Conservation (phyloP, 2,329 filamentous ascomycete species). For the Tolypocladium paradoxum region DNA sequence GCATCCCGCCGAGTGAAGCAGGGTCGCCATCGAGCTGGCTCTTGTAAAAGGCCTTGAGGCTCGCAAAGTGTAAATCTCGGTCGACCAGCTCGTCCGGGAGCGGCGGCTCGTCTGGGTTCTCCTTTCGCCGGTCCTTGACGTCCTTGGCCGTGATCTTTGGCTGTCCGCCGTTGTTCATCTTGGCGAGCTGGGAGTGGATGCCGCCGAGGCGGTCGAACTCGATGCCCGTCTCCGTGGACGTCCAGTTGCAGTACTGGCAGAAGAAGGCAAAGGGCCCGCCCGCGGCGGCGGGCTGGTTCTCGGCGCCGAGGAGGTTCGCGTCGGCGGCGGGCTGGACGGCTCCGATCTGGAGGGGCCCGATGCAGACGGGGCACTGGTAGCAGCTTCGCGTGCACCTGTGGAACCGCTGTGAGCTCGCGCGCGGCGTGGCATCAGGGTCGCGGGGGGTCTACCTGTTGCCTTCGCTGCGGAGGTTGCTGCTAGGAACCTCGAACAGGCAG, state of each 20-base stretch:
- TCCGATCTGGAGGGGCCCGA: conserved; percentile 66
- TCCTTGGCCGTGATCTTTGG: conserved; percentile 39
- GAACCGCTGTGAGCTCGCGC: conserved; percentile 6
- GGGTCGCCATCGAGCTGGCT: conserved; percentile 59
- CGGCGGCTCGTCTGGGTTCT: conserved; percentile 26
- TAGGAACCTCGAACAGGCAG: conserved; percentile 92
- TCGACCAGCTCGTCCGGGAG: conserved; percentile 39
- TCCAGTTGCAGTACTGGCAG: conserved; percentile 91
- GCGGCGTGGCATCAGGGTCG: background rate
- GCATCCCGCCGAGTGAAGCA: conserved; percentile 37
- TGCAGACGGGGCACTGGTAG: conserved; percentile 87
- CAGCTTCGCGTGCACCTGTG: conserved; percentile 82
- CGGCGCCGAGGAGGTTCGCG: conserved; percentile 31
- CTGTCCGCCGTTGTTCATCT: conserved; percentile 52
- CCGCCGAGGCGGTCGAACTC: conserved; percentile 83
- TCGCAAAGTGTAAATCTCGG: conserved; percentile 60
- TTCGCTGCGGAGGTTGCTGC: conserved; percentile 82
- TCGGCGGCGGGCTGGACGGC: conserved; percentile 50
- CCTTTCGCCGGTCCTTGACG: conserved; percentile 39
- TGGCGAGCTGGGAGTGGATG: conserved; percentile 69
- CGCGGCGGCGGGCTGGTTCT: conserved; percentile 18
- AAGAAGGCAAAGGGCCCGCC: conserved; percentile 62
- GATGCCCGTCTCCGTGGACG: conserved; percentile 77
- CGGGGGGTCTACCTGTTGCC: conserved; percentile 65
- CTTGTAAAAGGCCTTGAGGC: conserved; percentile 72